Conservation (phyloP, 768 basidiomycete genomes). For the Rhodotorula paludigena region DNA sequence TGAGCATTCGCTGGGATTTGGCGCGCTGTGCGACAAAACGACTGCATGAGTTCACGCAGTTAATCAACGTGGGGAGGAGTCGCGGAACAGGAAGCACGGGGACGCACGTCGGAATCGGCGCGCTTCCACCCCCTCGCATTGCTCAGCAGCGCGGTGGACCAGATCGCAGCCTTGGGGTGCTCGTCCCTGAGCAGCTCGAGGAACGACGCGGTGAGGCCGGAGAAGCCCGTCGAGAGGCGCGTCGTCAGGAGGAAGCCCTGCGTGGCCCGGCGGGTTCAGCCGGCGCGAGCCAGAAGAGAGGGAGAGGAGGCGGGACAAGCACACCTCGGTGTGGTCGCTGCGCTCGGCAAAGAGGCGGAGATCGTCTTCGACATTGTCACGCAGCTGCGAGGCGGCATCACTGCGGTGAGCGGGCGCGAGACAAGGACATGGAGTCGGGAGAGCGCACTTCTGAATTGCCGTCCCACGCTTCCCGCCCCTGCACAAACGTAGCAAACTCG, state of each 20-base stretch:
- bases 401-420: too few relatives aligned
- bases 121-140: conserved; percentile 22
- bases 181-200: conserved; percentile 35
- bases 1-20: conserved; percentile 17
- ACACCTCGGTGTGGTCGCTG: conserved; percentile 28
- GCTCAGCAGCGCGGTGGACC: conserved; percentile 12
- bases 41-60: not conserved
- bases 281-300: too few relatives aligned
- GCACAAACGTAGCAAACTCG: conserved; percentile 35
- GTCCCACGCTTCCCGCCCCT: conserved; percentile 21
- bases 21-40: conserved; percentile 5
- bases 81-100: not conserved
- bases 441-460: conserved; percentile 1
- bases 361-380: conserved; percentile 29
- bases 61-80: not conserved
- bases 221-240: conserved; percentile 22
- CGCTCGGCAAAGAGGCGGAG: conserved; percentile 26
- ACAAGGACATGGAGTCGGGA: not conserved
- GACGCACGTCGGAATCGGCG: conserved; percentile 18
- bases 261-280: not conserved
- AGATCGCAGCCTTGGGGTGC: conserved; percentile 21
- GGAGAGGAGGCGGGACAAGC: not conserved
- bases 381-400: not conserved
- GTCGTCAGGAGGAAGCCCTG: conserved; percentile 34
- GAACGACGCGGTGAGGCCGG: conserved; percentile 24